Conservation (phyloP, 2,329 filamentous ascomycete species). For the Dactylellina parvicollis region DNA sequence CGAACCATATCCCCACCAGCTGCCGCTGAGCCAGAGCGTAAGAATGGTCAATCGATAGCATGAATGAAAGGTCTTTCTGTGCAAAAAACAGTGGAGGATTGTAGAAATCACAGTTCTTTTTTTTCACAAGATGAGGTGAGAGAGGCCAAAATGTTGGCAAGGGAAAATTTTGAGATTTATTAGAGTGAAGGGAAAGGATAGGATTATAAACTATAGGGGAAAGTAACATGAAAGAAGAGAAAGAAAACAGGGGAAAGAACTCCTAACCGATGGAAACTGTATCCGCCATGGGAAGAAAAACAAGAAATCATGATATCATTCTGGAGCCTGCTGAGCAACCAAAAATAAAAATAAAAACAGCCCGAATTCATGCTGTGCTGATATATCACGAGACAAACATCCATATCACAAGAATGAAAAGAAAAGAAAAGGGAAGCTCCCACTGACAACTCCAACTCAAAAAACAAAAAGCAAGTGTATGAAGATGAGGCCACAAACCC, state of each 20-base stretch:
- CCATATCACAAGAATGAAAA: no score
- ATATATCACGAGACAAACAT: not conserved
- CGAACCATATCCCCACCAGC: not conserved
- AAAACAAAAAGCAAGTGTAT: not conserved
- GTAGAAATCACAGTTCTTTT: conserved; percentile 2
- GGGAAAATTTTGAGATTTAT: conserved; percentile 3
- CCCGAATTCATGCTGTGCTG: not conserved
- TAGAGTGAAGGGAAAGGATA: conserved; percentile 14
- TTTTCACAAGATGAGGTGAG: conserved; percentile 30
- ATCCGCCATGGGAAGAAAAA: conserved; percentile 14
- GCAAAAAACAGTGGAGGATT: conserved; percentile 34
- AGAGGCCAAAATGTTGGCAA: not conserved
- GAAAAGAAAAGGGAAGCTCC: not conserved
- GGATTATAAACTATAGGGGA: conserved; percentile 10
- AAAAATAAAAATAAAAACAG: not conserved
- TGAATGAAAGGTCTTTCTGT: conserved; percentile 33
- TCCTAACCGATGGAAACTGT: conserved; percentile 11
- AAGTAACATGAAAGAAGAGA: conserved; percentile 1
- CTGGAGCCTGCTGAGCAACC: conserved; percentile 16
- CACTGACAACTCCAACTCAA: conserved; percentile 8
- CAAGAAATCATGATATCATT: conserved; percentile 27
- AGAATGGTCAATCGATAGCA: not conserved
- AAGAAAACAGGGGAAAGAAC: conserved; percentile 20
- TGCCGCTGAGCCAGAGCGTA: not conserved
- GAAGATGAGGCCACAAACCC: not conserved